These are phyloP conservation scores for Boletus reticuloceps DNA, from an alignment of 768 basidiomycete genomes.

Conservation along the genomic window DNA sequence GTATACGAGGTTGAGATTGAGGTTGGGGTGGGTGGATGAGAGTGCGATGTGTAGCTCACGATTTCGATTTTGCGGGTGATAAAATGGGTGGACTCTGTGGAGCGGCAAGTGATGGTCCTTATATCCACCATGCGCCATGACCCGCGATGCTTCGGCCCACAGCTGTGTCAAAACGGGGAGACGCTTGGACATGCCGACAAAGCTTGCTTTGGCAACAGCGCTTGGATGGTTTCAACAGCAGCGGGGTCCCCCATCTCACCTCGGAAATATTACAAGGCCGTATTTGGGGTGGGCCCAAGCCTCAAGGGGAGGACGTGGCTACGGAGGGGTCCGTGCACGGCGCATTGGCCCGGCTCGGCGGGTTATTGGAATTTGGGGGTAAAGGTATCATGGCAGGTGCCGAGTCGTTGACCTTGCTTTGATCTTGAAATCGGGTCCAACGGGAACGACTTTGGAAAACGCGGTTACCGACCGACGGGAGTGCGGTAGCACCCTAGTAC, in stretches of 20 bases:
- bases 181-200: slow-evolving; percentile 11
- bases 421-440: slow-evolving; percentile 3
- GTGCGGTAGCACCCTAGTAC: no score
- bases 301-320: background rate
- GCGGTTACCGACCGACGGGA: background rate
- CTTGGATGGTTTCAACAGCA: slow-evolving; percentile 8
- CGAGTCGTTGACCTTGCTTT: slow-evolving; percentile 19
- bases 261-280: slow-evolving; percentile 2
- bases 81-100: slow-evolving; percentile 5
- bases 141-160: slow-evolving; percentile 2
- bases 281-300: slow-evolving; percentile 4
- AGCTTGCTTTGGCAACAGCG: slow-evolving; percentile 11
- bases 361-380: background rate
- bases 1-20: background rate
- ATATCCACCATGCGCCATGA: slow-evolving; percentile 1
- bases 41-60: background rate
- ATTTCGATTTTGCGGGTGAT: background rate
- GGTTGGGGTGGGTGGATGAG: background rate
- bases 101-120: background rate
- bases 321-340: background rate
- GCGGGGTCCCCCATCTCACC: slow-evolving; percentile 5
- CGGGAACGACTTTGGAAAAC: background rate
- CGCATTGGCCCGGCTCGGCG: background rate
- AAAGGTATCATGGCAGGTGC: slow-evolving; percentile 6
- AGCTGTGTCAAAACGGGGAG: slow-evolving; percentile 14